phyloP scores from a whole-genome alignment of 805 yeast genomes.

The Zygoascus bituminiphila region DNA sequence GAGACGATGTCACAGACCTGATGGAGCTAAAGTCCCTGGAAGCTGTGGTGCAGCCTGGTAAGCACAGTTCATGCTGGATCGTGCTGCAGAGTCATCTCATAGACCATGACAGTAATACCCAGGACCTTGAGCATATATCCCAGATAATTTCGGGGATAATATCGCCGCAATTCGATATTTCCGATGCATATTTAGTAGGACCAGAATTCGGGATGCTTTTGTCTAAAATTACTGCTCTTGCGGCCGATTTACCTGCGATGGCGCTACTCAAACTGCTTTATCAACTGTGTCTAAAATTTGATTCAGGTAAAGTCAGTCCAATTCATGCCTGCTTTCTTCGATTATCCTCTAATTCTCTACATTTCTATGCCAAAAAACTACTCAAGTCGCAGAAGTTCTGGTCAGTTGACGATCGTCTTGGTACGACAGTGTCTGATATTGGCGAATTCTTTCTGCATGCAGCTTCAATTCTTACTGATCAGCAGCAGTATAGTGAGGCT shows the following conservation, averaged over 20 bases:
- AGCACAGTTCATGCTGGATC: background rate
- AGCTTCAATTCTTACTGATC: background rate
- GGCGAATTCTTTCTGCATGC: constrained; percentile 1
- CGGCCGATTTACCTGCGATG: background rate
- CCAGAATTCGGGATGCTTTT: background rate
- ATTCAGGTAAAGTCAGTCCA: background rate
- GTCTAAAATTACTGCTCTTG: background rate
- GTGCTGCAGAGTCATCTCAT: background rate
- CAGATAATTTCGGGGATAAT: background rate
- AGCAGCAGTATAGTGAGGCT: background rate
- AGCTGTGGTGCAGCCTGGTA: background rate
- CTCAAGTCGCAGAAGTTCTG: background rate
- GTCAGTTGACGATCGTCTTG: background rate
- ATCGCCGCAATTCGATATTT: background rate
- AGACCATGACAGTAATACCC: background rate
- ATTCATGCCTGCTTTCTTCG: background rate
- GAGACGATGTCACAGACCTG: background rate
- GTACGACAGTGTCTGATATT: background rate
- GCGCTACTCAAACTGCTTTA: background rate
- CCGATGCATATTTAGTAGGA: background rate
- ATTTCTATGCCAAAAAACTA: background rate
- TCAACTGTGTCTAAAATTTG: background rate
- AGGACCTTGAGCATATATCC: background rate
- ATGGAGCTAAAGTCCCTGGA: background rate
- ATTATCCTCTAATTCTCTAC: background rate